Base-by-base conservation (phyloP, 352 stramenopile genomes). In the Phytopythium chamaehyphon region DNA sequence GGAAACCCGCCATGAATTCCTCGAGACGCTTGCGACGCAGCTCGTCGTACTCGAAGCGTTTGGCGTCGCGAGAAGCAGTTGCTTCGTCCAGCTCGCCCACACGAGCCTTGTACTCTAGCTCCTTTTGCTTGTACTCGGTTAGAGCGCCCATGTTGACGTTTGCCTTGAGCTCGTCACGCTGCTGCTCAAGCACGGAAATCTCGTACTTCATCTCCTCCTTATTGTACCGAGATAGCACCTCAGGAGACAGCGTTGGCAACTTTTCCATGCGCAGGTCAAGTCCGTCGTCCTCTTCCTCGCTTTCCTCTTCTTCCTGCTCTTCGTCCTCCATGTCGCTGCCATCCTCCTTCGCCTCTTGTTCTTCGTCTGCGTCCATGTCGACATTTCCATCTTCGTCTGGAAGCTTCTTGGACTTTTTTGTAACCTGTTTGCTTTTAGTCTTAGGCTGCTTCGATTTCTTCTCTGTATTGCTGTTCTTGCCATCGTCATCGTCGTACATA, bases 1-100 rank as follows among this genome's bases (percentile, higher is more conserved):
- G 92, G 73, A 99, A 99, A 9, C 98, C 98, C 22, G 94, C 83
- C 97, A 99, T 99, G 66, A 99, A 99, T 68, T 98, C 97, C 49
- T 98, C 95, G 21, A 99, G 79, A 18, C 98, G 92, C 60, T 98
- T 88, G 40, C 94, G 89, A 36, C 97, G 91, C 22, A 99, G 81
- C 35, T 98, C 91, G 53, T 99, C 97, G 66, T 98, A 98, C 53
- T 93, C 80, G 53, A 95, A 87, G 2, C 96, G 88, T 44, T 96
- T 96, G 46, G 66, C 68, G 58, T 99, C 98, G 18, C 97, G 82
- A 45, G 84, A 64, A 44, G 87, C 76, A 1, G 97, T 99, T 5
- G 96, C 93, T 54, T 87, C 79, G 36, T 99, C 96, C 3, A 99
- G 78, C 49, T 99, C 97, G 16, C 73, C 49, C 11, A 99, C 83